phyloP scores from a whole-genome alignment of 805 yeast species.

The Clavispora vitiphila region DNA sequence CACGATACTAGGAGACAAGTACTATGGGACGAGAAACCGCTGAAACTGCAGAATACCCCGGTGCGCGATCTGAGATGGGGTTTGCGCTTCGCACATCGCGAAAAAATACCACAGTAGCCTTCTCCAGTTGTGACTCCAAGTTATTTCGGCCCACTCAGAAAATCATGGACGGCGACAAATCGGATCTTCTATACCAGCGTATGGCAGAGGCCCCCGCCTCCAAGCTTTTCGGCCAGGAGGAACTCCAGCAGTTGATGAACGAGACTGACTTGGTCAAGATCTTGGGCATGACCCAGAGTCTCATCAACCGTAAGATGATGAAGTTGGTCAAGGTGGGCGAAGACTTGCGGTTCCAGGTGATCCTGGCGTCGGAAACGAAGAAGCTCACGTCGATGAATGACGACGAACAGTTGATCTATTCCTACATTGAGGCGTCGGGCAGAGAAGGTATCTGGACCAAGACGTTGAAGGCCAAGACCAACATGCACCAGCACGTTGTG shows the following conservation, averaged over 20 bases:
- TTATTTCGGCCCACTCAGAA: background rate
- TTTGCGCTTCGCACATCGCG: conserved; percentile 1
- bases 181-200: conserved; percentile 53
- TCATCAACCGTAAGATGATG: conserved; percentile 54
- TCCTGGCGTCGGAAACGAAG: conserved; percentile 65
- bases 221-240: conserved; percentile 61
- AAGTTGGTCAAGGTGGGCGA: conserved; percentile 66
- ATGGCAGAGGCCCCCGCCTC: conserved; percentile 54
- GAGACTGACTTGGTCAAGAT: conserved; percentile 41
- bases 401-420: conserved; percentile 88
- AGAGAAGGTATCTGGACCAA: conserved; percentile 97
- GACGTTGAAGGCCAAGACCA: conserved; percentile 81
- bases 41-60: background rate
- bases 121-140: background rate
- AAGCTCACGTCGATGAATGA: conserved; percentile 72
- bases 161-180: background rate
- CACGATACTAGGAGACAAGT: too few species aligned
- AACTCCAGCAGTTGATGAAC: conserved; percentile 50
- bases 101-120: background rate
- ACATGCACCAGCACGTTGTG: conserved; percentile 88
- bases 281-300: conserved; percentile 46
- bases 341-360: conserved; percentile 70
- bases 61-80: background rate
- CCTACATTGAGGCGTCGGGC: conserved; percentile 87
- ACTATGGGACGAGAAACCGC: too few species aligned